Conservation (phyloP, 1,139 yeast genomes). For the Pichia cactophila region DNA sequence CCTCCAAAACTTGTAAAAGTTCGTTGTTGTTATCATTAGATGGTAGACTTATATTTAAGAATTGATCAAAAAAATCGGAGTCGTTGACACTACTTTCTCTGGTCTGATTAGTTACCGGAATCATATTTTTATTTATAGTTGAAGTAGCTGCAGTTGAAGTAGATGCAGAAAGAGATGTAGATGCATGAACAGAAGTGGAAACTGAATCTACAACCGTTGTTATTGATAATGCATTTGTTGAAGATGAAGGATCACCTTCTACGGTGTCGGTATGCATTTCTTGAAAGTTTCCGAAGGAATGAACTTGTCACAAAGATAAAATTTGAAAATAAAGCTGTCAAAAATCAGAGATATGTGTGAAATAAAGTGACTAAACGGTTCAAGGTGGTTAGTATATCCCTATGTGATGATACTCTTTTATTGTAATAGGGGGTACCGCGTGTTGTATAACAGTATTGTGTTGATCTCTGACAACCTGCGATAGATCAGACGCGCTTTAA, state of each 20-base stretch:
- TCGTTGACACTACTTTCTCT: not conserved
- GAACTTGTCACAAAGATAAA: not conserved
- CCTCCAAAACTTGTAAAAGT: not conserved
- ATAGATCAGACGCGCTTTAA: too few species aligned
- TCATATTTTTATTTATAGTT: not conserved
- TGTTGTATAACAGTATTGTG: too few species aligned
- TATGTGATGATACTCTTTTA: too few species aligned
- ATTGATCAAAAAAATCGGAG: constrained; percentile 3
- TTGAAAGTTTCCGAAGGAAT: too few species aligned
- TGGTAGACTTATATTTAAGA: not conserved
- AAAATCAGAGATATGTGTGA: too few species aligned
- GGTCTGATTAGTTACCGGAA: not conserved
- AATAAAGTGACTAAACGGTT: too few species aligned
- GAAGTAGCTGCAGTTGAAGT: not conserved
- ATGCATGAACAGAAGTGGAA: not conserved
- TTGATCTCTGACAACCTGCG: too few species aligned
- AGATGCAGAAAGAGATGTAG: not conserved
- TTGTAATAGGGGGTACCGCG: too few species aligned
- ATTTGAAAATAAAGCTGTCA: too few species aligned
- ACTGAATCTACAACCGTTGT: not conserved
- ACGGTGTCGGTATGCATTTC: not conserved
- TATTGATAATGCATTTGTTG: not conserved
- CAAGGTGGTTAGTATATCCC: too few species aligned
- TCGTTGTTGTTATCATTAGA: not conserved
- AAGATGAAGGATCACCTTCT: not conserved